phyloP scores from a whole-genome alignment of 352 stramenopile species.

The Globisporangium spiculum region DNA sequence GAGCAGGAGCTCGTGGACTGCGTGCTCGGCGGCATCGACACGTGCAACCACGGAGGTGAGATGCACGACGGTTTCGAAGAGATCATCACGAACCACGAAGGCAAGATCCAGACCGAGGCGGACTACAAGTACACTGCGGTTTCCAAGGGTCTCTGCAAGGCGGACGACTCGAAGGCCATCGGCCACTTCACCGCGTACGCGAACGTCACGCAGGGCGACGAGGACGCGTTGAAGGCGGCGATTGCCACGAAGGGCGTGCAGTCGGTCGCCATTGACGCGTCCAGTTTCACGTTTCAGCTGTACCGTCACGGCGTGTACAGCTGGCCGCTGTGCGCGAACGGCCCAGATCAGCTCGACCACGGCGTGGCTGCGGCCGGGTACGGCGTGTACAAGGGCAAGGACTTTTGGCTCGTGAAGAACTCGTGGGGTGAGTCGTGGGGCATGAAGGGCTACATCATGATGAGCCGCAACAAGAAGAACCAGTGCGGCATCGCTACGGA shows the following conservation, averaged over 20 bases:
- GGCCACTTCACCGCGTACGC: slow-evolving; percentile 54
- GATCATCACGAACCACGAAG: slow-evolving; percentile 38
- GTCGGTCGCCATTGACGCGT: slow-evolving; percentile 86
- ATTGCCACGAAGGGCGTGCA: slow-evolving; percentile 80
- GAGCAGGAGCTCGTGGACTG: slow-evolving; percentile 60
- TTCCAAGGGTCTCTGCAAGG: slow-evolving; percentile 32
- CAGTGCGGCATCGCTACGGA: slow-evolving; percentile 93
- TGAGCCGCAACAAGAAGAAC: slow-evolving; percentile 82
- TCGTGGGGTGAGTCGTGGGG: slow-evolving; percentile 90
- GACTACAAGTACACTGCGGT: slow-evolving; percentile 40
- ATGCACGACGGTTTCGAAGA: slow-evolving; percentile 41
- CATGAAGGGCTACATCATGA: slow-evolving; percentile 86
- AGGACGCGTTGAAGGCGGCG: slow-evolving; percentile 83
- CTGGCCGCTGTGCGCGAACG: slow-evolving; percentile 35
- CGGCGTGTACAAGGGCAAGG: slow-evolving; percentile 80
- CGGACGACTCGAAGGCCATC: slow-evolving; percentile 30
- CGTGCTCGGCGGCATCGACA: slow-evolving; percentile 25
- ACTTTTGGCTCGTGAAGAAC: slow-evolving; percentile 96
- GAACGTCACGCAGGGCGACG: slow-evolving; percentile 69
- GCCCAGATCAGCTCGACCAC: slow-evolving; percentile 87
- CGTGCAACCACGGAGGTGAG: slow-evolving; percentile 38
- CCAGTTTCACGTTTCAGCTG: slow-evolving; percentile 78
- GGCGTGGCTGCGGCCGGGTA: slow-evolving; percentile 94
- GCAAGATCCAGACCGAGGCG: slow-evolving; percentile 32
- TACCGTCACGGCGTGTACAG: slow-evolving; percentile 73